A percentile compares a stretch with the other conserved stretches of the same genome.
Conservation (phyloP, 345 rosid genomes). For the Lepidium africanum region DNA sequence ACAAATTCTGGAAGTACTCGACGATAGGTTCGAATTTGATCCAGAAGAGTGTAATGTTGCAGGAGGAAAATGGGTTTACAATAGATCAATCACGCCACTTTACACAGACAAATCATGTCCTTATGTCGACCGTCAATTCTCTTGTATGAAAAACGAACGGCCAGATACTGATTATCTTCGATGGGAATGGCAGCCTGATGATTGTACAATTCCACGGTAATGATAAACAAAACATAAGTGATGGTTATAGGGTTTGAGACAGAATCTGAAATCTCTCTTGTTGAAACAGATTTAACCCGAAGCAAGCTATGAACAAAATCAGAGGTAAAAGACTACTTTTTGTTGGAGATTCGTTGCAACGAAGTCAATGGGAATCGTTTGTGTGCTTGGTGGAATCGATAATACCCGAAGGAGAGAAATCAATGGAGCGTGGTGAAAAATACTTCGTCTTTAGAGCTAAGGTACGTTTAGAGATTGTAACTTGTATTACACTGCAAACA, state of each 20-base stretch:
- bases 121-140: slow-evolving; percentile 65
- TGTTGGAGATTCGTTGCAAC: slow-evolving; percentile 80
- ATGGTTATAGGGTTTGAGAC: neutral
- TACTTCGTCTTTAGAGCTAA: slow-evolving; percentile 58
- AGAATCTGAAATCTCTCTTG: neutral
- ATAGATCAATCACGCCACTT: slow-evolving; percentile 49
- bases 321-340: slow-evolving; percentile 71
- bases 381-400: slow-evolving; percentile 69
- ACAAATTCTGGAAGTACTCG: slow-evolving; percentile 35
- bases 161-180: slow-evolving; percentile 58
- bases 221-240: neutral
- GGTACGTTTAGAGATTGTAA: slow-evolving; percentile 28
- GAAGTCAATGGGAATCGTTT: slow-evolving; percentile 91
- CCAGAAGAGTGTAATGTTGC: slow-evolving; percentile 75
- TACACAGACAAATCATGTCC: slow-evolving; percentile 80
- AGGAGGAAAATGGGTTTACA: slow-evolving; percentile 76
- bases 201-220: slow-evolving; percentile 73
- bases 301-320: slow-evolving; percentile 51
- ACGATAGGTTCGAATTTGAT: slow-evolving; percentile 82
- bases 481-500: neutral
- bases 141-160: slow-evolving; percentile 66
- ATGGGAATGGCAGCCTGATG: slow-evolving; percentile 97
- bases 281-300: slow-evolving; percentile 55
- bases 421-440: slow-evolving; percentile 40
- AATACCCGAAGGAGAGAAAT: slow-evolving; percentile 55